Evolutionary conservation across 768 basidiomycete species (phyloP), one percentile per base, ranked within the genome.

Genomic region (Rickenella mellea): DNA sequence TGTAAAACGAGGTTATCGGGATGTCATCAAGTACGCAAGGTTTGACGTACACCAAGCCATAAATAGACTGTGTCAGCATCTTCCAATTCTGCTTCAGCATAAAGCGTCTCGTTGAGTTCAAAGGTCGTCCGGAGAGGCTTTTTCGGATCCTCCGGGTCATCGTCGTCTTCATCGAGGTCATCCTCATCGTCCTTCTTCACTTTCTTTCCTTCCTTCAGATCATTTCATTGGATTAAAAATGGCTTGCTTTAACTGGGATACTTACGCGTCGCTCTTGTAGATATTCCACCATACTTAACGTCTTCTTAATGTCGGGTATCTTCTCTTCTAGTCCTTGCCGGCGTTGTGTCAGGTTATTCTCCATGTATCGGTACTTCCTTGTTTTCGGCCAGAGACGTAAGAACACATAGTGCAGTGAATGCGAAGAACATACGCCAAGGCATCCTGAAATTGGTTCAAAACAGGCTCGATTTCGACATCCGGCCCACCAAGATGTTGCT

Each of bases 351-450:
- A 93, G 68, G 56, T 79, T 92, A 12, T 77, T 66, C 51, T 98
- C 94, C 94, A 99, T 98, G 65, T 94, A 97, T 39, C 87, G 84
- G 69, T 99, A 98, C 71, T 99, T 98, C 53, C 94, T 36, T 99
- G 66, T 55, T 45, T 50, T 47, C 46, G 46, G 51, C 48, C 43
- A 25, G 17, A 39, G 27, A 26, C 41, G 57, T 52, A 30, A 56
- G 12, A 22, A 35, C 28, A 21, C 37, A 47, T 32, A 37, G 28
- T 32, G 7, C 49, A 27, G 26, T 22, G 27, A 37, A 26, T 40
- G 28, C 27, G 28, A 43, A 30, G 22, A 9, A 66, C 92, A 64
- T 67, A 97, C 93, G 92, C 86, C 61, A 96, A 74, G 19, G 89
- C 91, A 64, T 94, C 91, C 56, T 96, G 88, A 56, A 97, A 85